Conservation (phyloP, 768 basidiomycete genomes). For the Boletus sp. region DNA sequence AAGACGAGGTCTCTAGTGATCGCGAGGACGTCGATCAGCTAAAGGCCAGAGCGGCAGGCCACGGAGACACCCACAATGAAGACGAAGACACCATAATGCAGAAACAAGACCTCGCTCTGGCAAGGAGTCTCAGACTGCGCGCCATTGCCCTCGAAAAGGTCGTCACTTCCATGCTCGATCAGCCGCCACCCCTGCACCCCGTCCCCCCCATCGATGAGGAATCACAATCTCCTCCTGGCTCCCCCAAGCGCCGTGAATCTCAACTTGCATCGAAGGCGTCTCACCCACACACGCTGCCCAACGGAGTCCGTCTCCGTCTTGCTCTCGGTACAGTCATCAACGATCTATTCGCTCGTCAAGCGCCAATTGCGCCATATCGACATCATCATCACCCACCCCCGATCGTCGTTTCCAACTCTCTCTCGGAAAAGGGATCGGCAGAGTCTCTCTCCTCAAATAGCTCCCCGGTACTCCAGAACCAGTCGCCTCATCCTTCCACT, state of each 20-base stretch:
- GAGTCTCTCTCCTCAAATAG: slow-evolving; percentile 20
- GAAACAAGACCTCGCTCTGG: slow-evolving; percentile 59
- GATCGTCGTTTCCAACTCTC: slow-evolving; percentile 27
- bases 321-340: slow-evolving; percentile 76
- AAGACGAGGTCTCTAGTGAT: slow-evolving; percentile 62
- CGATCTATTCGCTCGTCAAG: slow-evolving; percentile 74
- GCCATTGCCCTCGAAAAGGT: slow-evolving; percentile 85
- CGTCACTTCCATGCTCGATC: slow-evolving; percentile 74
- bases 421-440: slow-evolving; percentile 24
- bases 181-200: slow-evolving; percentile 64
- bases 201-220: slow-evolving; percentile 48
- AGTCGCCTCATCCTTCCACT: slow-evolving; percentile 25
- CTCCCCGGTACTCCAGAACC: slow-evolving; percentile 23
- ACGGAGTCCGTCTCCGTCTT: slow-evolving; percentile 75
- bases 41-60: slow-evolving; percentile 49
- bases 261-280: slow-evolving; percentile 27
- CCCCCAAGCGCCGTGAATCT: slow-evolving; percentile 39
- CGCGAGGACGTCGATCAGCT: slow-evolving; percentile 50
- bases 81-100: slow-evolving; percentile 58
- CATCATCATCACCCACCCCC: slow-evolving; percentile 36
- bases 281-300: slow-evolving; percentile 66
- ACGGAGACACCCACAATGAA: slow-evolving; percentile 46
- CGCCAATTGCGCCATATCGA: slow-evolving; percentile 40
- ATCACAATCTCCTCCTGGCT: slow-evolving; percentile 47
- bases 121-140: slow-evolving; percentile 61